A percentile compares a stretch with the other conserved stretches of the same genome.
Evolutionary conservation across 208 protist genomes (phyloP).

Genomic region (Zelonia costaricensis): DNA sequence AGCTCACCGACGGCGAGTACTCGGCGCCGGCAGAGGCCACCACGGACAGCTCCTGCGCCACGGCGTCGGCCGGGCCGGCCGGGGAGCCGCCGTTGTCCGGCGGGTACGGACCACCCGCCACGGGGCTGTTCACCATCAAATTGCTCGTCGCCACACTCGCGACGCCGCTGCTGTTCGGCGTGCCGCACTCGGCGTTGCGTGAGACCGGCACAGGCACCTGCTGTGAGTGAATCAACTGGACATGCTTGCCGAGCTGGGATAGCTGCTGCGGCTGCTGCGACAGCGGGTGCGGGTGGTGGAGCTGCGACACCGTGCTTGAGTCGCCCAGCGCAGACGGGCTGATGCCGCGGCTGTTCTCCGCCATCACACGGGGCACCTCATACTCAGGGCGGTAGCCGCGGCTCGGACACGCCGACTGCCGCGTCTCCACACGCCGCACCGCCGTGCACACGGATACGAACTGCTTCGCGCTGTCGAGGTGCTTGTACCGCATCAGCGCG

Average conservation of each 20-base stretch:
- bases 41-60: slow-evolving; percentile 20
- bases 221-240: no score
- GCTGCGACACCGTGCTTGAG: neutral
- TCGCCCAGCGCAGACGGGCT: neutral
- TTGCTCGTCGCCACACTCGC: slow-evolving; percentile 10
- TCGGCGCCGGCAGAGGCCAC: slow-evolving; percentile 5
- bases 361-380: neutral
- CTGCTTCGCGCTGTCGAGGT: slow-evolving; percentile 62
- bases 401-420: slow-evolving; percentile 1
- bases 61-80: slow-evolving; percentile 5
- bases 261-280: neutral
- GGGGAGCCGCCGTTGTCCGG: slow-evolving; percentile 19
- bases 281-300: neutral
- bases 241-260: neutral
- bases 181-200: neutral
- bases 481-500: slow-evolving; percentile 74
- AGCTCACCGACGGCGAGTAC: neutral
- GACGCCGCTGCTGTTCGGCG: slow-evolving; percentile 13
- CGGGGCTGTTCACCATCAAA: slow-evolving; percentile 12
- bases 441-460: slow-evolving; percentile 85
- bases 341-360: neutral
- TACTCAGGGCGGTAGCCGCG: neutral
- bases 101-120: slow-evolving; percentile 8
- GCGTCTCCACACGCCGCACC: slow-evolving; percentile 54
- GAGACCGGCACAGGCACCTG: neutral